Conservation (phyloP, 345 rosid species). For the Hypericum androsaemum region DNA sequence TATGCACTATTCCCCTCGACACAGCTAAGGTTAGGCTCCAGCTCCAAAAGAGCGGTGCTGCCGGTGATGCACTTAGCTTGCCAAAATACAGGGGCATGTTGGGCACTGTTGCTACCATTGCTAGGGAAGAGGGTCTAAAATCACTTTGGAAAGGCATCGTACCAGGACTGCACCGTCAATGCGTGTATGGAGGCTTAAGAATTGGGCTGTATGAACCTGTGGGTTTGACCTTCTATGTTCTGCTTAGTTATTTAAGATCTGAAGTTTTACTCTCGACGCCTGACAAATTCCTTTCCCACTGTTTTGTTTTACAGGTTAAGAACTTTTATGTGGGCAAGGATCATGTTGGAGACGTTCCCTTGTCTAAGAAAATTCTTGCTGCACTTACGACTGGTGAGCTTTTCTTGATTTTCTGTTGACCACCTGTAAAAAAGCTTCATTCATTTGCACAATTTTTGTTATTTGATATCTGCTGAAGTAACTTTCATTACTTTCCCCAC, state of each 20-base stretch:
- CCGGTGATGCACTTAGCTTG: slow-evolving; percentile 43
- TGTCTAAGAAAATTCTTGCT: slow-evolving; percentile 92
- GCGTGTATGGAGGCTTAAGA: slow-evolving; percentile 87
- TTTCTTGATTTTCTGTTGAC: not conserved
- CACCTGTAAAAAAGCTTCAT: not conserved
- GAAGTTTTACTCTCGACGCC: slow-evolving; percentile 9
- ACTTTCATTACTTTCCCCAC: too few relatives aligned
- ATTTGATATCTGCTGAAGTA: too few relatives aligned
- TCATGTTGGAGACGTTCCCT: slow-evolving; percentile 85
- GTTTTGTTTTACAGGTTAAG: slow-evolving; percentile 50
- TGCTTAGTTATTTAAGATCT: not conserved
- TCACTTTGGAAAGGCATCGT: slow-evolving; percentile 95
- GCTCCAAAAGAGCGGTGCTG: slow-evolving; percentile 66
- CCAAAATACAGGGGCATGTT: slow-evolving; percentile 84
- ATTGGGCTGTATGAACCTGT: slow-evolving; percentile 97
- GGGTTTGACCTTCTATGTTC: slow-evolving; percentile 20
- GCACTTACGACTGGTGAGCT: slow-evolving; percentile 91
- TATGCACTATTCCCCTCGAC: slow-evolving; percentile 92
- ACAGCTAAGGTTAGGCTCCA: slow-evolving; percentile 99
- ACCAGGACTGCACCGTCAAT: slow-evolving; percentile 94
- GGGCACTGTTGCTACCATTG: slow-evolving; percentile 89
- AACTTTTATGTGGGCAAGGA: slow-evolving; percentile 73
- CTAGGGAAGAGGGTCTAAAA: slow-evolving; percentile 82
- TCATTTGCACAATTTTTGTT: not conserved
- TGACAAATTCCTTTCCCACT: not conserved